These are phyloP conservation scores for Aureobasidium pullulans DNA, from an alignment of 2,329 filamentous ascomycete species.

Conservation along the genomic window DNA sequence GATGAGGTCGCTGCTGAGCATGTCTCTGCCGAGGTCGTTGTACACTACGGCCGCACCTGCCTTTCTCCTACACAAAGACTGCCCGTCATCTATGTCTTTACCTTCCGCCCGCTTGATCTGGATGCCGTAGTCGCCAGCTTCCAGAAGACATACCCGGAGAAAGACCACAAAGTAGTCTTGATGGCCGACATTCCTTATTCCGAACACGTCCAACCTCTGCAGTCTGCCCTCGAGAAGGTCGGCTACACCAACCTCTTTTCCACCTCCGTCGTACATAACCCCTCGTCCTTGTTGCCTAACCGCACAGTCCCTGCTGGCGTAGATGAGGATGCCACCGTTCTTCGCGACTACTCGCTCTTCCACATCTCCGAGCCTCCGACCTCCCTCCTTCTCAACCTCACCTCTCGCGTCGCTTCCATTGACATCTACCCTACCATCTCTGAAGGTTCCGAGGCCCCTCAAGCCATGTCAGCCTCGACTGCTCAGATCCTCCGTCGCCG, in stretches of 20 bases:
- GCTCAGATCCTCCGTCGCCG: slow-evolving; percentile 66
- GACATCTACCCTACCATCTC: slow-evolving; percentile 63
- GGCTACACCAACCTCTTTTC: slow-evolving; percentile 67
- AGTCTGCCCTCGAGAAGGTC: slow-evolving; percentile 43
- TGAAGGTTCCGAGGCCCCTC: slow-evolving; percentile 18
- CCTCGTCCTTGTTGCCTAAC: slow-evolving; percentile 76
- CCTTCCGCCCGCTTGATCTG: slow-evolving; percentile 60
- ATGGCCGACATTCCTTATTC: slow-evolving; percentile 88
- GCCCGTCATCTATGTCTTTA: slow-evolving; percentile 88
- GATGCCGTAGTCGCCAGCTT: slow-evolving; percentile 56
- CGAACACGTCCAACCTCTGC: slow-evolving; percentile 59
- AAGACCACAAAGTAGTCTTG: slow-evolving; percentile 59
- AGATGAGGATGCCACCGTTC: slow-evolving; percentile 35
- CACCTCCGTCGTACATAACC: slow-evolving; percentile 69
- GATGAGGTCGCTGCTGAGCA: slow-evolving; percentile 96
- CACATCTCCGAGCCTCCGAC: slow-evolving; percentile 76
- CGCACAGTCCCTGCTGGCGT: slow-evolving; percentile 56
- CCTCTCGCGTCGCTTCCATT: slow-evolving; percentile 70
- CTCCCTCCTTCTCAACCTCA: slow-evolving; percentile 77
- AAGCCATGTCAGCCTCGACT: slow-evolving; percentile 43
- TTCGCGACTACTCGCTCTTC: slow-evolving; percentile 69
- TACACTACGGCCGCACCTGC: slow-evolving; percentile 91
- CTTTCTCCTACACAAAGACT: slow-evolving; percentile 81
- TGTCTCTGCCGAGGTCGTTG: slow-evolving; percentile 78
- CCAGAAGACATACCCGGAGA: slow-evolving; percentile 59